These are phyloP conservation scores for Pachysolen tannophilus DNA, from an alignment of 805 yeast species.

Conservation along the genomic window DNA sequence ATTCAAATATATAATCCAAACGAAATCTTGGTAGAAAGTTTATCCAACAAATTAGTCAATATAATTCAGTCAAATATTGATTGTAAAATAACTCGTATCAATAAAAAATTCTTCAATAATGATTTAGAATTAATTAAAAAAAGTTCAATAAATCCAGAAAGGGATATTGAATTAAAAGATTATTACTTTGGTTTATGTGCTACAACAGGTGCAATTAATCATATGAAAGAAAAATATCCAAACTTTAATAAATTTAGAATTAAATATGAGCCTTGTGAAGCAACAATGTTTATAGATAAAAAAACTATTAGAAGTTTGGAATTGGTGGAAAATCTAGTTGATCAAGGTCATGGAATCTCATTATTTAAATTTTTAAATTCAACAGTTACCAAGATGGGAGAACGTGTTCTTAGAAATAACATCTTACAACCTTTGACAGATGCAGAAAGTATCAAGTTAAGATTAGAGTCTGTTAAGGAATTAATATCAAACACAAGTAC, in stretches of 20 bases:
- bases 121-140: conserved; percentile 17
- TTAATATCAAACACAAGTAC: conserved; percentile 16
- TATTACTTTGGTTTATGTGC: conserved; percentile 25
- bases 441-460: conserved; percentile 22
- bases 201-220: conserved; percentile 22
- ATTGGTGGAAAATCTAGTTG: conserved; percentile 25
- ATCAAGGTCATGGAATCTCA: conserved; percentile 19
- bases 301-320: conserved; percentile 30
- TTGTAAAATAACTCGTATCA: conserved; percentile 18
- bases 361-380: conserved; percentile 28
- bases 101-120: conserved; percentile 19
- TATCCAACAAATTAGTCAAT: conserved; percentile 21
- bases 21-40: conserved; percentile 26
- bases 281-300: conserved; percentile 34
- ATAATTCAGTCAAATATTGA: conserved; percentile 26
- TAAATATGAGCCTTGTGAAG: conserved; percentile 28
- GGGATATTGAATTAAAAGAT: conserved; percentile 19
- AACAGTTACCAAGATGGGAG: conserved; percentile 40
- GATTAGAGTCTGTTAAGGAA: conserved; percentile 31
- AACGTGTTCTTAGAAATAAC: conserved; percentile 29
- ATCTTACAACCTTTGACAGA: conserved; percentile 42
- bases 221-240: conserved; percentile 12
- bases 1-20: conserved; percentile 25
- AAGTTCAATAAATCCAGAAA: conserved; percentile 14
- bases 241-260: conserved; percentile 24